Evolutionary conservation across 257 asterid genomes (phyloP), one percentile per base, ranked within the genome.

Genomic region (Solanum piurae): DNA sequence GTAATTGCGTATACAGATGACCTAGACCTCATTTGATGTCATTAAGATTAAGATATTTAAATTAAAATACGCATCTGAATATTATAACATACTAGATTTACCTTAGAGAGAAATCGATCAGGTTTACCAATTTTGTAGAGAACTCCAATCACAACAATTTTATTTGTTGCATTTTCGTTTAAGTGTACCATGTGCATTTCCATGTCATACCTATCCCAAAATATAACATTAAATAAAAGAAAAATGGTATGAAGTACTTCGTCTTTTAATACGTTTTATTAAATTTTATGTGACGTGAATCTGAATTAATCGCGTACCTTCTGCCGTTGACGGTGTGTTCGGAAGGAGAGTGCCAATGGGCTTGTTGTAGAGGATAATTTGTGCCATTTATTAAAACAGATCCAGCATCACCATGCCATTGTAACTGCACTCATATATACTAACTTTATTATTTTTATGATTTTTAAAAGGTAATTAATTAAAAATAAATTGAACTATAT

Each of bases 341-440:
- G 0, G 98, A 93, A 29, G 98, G 96, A 76, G 98, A 92, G 88
- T 95, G 98, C 98, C 98, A 94, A 27, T 95, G 98, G 27, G 94
- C 93, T 38, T 92, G 93, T 33, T 33, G 87, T 40, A 95, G 96
- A 6, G 86, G 42, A 64, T 93, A 95, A 25, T 89, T 84, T 3
- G 83, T 90, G 64, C 93, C 93, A 29, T 93, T 92, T 64, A 95
- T 91, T 13, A 7, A 9, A 25, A 90, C 64, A 3, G 94, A 91
- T 86, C 98, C 98, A 3, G 94, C 95, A 34, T 90, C 91, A 20
- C 92, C 96, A 4, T n/a, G 25, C 95, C 94, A 95, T 60, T 87
- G 82, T 71, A 95, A 69, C 98, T 95, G 89, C 87, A 73, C 49
- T 38, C 14, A 34, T 31, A 71, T 33, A 14, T 34, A 72, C 27